Percentiles rank a stretch among this genome's conserved stretches.
These are phyloP conservation scores for Opeltia flavorubescens DNA, from an alignment of 495 filamentous ascomycete species.

Conservation along the genomic window DNA sequence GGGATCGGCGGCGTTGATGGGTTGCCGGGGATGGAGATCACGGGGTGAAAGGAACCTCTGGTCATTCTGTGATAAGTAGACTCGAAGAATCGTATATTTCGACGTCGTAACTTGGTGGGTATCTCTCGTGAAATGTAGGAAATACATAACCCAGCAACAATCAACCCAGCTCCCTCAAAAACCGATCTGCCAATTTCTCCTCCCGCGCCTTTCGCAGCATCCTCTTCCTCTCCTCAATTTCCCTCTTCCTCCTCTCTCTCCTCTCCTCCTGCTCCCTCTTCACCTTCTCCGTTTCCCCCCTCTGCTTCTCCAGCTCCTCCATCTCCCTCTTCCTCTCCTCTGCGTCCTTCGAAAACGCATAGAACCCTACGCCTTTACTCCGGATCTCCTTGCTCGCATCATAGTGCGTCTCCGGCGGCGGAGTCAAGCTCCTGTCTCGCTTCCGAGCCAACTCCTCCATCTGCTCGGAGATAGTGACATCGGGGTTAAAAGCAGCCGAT, in stretches of 20 bases:
- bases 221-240: conserved; percentile 40
- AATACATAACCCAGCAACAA: too few species aligned
- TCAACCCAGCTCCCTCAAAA: conserved; percentile 42
- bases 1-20: too few species aligned
- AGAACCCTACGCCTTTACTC: conserved; percentile 82
- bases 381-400: conserved; percentile 69
- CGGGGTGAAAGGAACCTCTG: too few species aligned
- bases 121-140: too few species aligned
- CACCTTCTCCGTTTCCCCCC: conserved; percentile 52
- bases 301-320: conserved; percentile 50
- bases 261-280: conserved; percentile 36
- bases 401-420: conserved; percentile 69
- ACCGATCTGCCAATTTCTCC: conserved; percentile 50
- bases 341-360: conserved; percentile 63
- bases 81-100: too few species aligned
- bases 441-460: conserved; percentile 63
- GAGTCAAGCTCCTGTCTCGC: conserved; percentile 60
- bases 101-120: too few species aligned
- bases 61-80: too few species aligned
- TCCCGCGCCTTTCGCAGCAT: conserved; percentile 45
- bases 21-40: too few species aligned
- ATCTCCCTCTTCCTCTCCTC: conserved; percentile 56
- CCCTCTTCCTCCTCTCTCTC: conserved; percentile 31
- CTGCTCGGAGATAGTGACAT: conserved; percentile 37
- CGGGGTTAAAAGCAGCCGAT: conserved; percentile 60